phyloP scores from a whole-genome alignment of 1,284 basidiomycete species.

The Microbotryum violaceum region DNA sequence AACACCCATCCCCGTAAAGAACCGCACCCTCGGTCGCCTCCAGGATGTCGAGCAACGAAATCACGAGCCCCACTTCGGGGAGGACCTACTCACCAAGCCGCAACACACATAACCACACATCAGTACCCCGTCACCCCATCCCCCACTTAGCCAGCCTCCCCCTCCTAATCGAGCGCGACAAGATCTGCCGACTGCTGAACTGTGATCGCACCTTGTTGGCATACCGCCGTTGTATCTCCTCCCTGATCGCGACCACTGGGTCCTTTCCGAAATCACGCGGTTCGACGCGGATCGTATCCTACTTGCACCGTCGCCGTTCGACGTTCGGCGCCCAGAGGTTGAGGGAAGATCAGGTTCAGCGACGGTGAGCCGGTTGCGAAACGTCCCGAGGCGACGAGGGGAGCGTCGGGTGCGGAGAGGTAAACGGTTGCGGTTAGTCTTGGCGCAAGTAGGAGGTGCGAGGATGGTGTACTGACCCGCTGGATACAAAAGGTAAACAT shows the following conservation, averaged over 20 bases:
- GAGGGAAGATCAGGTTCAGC: too few relatives aligned
- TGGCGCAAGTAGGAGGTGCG: neutral
- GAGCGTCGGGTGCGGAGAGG: too few relatives aligned
- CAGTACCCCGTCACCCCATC: neutral
- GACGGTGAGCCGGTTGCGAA: too few relatives aligned
- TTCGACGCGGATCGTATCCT: slow-evolving; percentile 72
- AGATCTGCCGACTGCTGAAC: neutral
- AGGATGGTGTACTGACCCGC: slow-evolving; percentile 4
- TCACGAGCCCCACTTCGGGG: slow-evolving; percentile 83
- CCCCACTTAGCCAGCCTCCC: slow-evolving; percentile 5
- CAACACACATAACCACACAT: neutral
- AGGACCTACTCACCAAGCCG: slow-evolving; percentile 50
- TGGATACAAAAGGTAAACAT: slow-evolving; percentile 33
- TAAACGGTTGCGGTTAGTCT: too few relatives aligned
- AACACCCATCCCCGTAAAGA: slow-evolving; percentile 84
- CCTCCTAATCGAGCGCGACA: neutral
- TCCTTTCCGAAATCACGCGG: slow-evolving; percentile 65
- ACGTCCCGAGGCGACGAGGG: neutral
- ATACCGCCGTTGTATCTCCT: slow-evolving; percentile 85
- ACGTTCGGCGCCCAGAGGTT: too few relatives aligned
- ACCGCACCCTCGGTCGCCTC: slow-evolving; percentile 85
- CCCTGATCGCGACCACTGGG: slow-evolving; percentile 61
- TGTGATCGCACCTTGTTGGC: slow-evolving; percentile 56
- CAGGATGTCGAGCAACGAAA: slow-evolving; percentile 78
- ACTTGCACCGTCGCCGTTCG: neutral